Evolutionary conservation across 768 basidiomycete genomes (phyloP), one percentile per base, ranked within the genome.

Genomic region (Xerocomellus dryophilus): DNA sequence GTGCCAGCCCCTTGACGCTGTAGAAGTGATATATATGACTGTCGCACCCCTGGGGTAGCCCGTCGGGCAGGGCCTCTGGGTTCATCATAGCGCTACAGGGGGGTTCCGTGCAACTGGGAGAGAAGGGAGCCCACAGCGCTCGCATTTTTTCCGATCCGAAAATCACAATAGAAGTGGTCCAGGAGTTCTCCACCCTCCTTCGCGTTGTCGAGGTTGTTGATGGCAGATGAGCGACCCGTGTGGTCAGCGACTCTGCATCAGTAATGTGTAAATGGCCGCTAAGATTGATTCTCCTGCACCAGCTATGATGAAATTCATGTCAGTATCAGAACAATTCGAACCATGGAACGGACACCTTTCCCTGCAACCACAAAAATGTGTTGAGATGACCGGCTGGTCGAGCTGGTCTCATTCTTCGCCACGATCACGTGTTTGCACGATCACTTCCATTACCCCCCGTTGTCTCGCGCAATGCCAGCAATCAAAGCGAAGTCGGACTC

Each of bases 151-250:
- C 8, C 20, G 1, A 21, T 42, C 6, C 49, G 51, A 36, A 68
- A 67, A 43, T 66, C 61, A 5, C 66, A 68, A 48, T 66, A 68
- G 42, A 67, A 66, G 21, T 51, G 63, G 0, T 25, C 51, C 18
- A 63, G 9, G 7, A 42, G 1, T 15, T 52, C 57, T 1, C 20
- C 27, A 7, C 27, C 29, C 4, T 29, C 23, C 5, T 18, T 46
- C 11, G 10, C 25, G 21, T 29, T 7, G 1, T 14, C 8, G 9
- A 56, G 43, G 10, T 56, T 27, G 1, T 50, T 4, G 42, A 57
- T 45, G 10, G 40, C 25, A 2, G 11, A 43, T 31, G 56, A 48
- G 2, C 54, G 50, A 23, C 23, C 3, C 0, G 2, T 1, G 3
- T 8, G 11, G 31, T 43, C 2, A 40, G 0, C 3, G 18, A 12